Evolutionary conservation across 441 rosid species (phyloP), one percentile per base, ranked within the genome.

Genomic region (Pelargonium myrrhifolium): DNA sequence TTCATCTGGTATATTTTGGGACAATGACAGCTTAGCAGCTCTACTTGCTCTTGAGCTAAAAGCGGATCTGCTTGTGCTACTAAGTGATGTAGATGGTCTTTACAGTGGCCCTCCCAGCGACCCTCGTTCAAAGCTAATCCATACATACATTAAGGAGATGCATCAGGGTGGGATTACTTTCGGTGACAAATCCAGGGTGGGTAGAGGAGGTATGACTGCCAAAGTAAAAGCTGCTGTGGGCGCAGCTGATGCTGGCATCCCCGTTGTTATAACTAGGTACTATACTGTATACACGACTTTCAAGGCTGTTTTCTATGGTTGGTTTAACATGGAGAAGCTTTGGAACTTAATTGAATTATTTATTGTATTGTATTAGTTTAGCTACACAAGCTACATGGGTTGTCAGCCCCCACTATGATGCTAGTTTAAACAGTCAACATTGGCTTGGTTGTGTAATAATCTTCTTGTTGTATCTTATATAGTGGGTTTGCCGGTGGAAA

Each of bases 151-250:
- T 66, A 82, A 81, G 79, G 96, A 89, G 77, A 87, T 71, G 73
- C 97, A 92, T 78, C 97, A 85, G 61, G 64, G 79, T 24, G 99
- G 80, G 83, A 90, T 95, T 64, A 95, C 98, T 37, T 92, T 92
- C 72, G 99, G 99, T n/a, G 96, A 95, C 75, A 95, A 95, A 78
- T 95, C 99, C 68, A 84, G 86, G 77, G 81, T 95, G 67, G 99
- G 99, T 78, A 85, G 98, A 85, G 99, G 99, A 6, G 99, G 99
- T 66, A 95, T 95, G 99, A 90, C 95, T 37, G 96, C 99, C 56
- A 94, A 94, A 82, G 99, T 94, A 68, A 90, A 86, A 81, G 98
- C 99, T 80, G 99, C 99, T 68, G 86, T 83, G 53, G 85, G 73
- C 80, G 99, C 98, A 59, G 93, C 99, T 64, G 62, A 81, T 72